phyloP scores from a whole-genome alignment of 2,329 filamentous ascomycete species.

The Colletotrichum magnum region DNA sequence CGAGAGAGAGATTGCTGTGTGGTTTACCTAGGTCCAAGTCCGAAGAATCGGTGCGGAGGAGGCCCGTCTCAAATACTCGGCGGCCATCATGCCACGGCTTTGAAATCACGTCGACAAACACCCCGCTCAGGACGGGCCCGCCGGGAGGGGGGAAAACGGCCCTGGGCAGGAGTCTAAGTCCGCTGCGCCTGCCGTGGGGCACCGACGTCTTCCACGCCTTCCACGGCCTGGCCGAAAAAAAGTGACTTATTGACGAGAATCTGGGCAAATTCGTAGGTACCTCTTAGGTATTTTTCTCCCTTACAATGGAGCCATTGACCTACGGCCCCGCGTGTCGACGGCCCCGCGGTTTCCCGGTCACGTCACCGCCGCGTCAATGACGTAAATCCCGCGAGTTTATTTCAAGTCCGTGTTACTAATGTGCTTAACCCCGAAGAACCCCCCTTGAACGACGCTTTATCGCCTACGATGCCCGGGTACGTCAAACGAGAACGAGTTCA shows the following conservation, averaged over 20 bases:
- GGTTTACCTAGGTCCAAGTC: background rate
- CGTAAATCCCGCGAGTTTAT: constrained; percentile 27
- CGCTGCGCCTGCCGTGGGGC: background rate
- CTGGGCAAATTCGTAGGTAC: background rate
- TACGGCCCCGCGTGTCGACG: background rate
- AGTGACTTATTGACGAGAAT: background rate
- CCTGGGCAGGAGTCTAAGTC: background rate
- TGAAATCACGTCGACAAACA: constrained; percentile 13
- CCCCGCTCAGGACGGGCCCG: background rate
- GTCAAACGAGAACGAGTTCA: constrained; percentile 5
- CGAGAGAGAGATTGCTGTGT: background rate
- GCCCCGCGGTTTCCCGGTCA: constrained; percentile 7
- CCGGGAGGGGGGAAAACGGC: background rate
- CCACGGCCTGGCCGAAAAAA: background rate
- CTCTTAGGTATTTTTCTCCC: no score
- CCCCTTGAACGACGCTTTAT: background rate
- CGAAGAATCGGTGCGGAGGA: constrained; percentile 1
- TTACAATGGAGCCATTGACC: background rate
- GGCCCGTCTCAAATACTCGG: constrained; percentile 1
- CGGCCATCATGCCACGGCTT: constrained; percentile 19
- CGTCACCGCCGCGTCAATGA: constrained; percentile 37
- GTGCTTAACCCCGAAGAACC: background rate
- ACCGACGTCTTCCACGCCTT: background rate
- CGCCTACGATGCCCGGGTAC: background rate
- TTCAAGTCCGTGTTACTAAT: background rate